Percentiles rank a stretch among this genome's conserved stretches.
These are phyloP conservation scores for Arthroderma sp. DNA, from an alignment of 2,329 filamentous ascomycete genomes.

Conservation along the genomic window DNA sequence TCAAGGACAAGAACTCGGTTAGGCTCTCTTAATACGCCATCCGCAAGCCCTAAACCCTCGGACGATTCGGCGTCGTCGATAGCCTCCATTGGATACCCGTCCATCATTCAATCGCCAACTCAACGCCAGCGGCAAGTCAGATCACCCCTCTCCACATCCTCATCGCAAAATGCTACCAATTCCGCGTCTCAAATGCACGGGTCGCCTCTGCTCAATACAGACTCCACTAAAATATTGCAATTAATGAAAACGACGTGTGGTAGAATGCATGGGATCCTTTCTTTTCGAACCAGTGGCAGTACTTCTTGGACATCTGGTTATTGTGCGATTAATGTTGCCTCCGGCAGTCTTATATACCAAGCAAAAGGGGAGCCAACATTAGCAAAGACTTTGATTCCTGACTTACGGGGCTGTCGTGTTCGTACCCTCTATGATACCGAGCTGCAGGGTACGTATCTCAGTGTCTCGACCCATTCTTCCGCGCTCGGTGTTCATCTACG, in stretches of 20 bases:
- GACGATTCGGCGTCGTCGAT: slow-evolving; percentile 21
- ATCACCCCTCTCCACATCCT: slow-evolving; percentile 17
- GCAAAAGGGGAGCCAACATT: slow-evolving; percentile 36
- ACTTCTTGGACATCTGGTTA: slow-evolving; percentile 37
- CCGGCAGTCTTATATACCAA: slow-evolving; percentile 38
- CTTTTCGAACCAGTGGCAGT: slow-evolving; percentile 31
- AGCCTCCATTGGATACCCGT: slow-evolving; percentile 36
- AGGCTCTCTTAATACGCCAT: slow-evolving; percentile 28
- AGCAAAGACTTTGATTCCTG: slow-evolving; percentile 36
- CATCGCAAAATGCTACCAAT: slow-evolving; percentile 12
- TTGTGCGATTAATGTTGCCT: slow-evolving; percentile 39
- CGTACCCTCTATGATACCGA: slow-evolving; percentile 36
- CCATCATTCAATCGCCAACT: slow-evolving; percentile 31
- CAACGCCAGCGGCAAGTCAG: slow-evolving; percentile 24
- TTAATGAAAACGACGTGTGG: slow-evolving; percentile 41
- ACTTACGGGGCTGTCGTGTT: slow-evolving; percentile 37
- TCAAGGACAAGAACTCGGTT: slow-evolving; percentile 24
- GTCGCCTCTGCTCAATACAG: slow-evolving; percentile 29
- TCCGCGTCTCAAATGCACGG: slow-evolving; percentile 15
- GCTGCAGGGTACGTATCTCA: slow-evolving; percentile 33
- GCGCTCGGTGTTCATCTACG: slow-evolving; percentile 35
- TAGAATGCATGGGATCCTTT: slow-evolving; percentile 40
- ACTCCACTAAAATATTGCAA: slow-evolving; percentile 36
- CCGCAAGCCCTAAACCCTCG: slow-evolving; percentile 19
- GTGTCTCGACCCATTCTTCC: slow-evolving; percentile 35